phyloP scores from a whole-genome alignment of 2,329 filamentous ascomycete species.

The Berkeleyomyces rouxiae region DNA sequence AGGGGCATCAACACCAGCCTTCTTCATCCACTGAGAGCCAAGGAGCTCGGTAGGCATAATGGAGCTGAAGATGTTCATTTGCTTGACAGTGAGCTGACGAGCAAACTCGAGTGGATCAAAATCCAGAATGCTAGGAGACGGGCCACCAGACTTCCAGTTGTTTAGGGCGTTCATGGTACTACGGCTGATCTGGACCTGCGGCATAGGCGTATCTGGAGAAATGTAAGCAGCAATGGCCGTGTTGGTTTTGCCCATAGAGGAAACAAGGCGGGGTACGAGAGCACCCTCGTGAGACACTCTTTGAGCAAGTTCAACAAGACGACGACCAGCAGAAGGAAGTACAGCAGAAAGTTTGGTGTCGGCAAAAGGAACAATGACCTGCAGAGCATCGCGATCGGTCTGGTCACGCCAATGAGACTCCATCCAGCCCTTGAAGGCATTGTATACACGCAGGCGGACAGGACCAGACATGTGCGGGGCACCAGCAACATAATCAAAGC shows the following conservation, averaged over 20 bases:
- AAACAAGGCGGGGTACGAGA: constrained; percentile 66
- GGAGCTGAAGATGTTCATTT: constrained; percentile 78
- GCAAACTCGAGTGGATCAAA: constrained; percentile 85
- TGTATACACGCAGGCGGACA: constrained; percentile 82
- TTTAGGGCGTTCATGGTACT: constrained; percentile 57
- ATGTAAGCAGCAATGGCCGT: constrained; percentile 52
- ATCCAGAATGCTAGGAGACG: constrained; percentile 60
- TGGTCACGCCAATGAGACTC: constrained; percentile 88
- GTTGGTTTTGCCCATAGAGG: constrained; percentile 76
- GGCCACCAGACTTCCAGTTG: constrained; percentile 57
- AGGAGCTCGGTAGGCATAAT: constrained; percentile 87
- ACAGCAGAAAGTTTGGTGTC: constrained; percentile 49
- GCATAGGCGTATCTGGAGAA: constrained; percentile 54
- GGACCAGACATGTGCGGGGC: constrained; percentile 57
- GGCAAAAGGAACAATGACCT: constrained; percentile 65
- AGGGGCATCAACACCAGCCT: constrained; percentile 56
- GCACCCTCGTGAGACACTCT: constrained; percentile 61
- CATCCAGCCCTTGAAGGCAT: constrained; percentile 92
- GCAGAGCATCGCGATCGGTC: constrained; percentile 59
- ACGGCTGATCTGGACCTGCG: constrained; percentile 53
- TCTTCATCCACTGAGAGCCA: constrained; percentile 87
- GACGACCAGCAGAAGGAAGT: constrained; percentile 61
- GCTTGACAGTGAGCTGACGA: constrained; percentile 80
- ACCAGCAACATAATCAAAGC: constrained; percentile 82
- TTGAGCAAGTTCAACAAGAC: constrained; percentile 62